phyloP scores from a whole-genome alignment of 1,139 yeast genomes.

The Candida glucosophila region DNA sequence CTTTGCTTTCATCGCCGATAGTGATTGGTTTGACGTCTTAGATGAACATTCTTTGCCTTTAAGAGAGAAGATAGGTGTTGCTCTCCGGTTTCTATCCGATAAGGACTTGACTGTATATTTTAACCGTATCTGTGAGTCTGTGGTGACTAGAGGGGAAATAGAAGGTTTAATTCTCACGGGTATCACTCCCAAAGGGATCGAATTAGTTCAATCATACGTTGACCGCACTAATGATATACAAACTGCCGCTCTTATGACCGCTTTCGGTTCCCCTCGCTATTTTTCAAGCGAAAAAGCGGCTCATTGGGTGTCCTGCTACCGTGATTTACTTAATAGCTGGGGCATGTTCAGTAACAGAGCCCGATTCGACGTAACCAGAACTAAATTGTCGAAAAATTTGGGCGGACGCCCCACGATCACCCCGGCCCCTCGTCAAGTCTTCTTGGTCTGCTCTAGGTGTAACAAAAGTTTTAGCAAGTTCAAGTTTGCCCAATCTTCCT shows the following conservation, averaged over 20 bases:
- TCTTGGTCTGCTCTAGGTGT: conserved; percentile 73
- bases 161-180: conserved; percentile 92
- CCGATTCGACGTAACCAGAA: conserved; percentile 71
- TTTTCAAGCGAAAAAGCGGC: conserved; percentile 63
- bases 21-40: conserved; percentile 93
- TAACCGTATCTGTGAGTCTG: conserved; percentile 61
- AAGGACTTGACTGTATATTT: conserved; percentile 63
- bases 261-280: conserved; percentile 79
- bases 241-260: conserved; percentile 75
- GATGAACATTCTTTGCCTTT: conserved; percentile 86
- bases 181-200: conserved; percentile 73
- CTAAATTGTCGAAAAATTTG: conserved; percentile 50
- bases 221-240: conserved; percentile 89
- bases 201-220: conserved; percentile 77
- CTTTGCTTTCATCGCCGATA: conserved; percentile 89
- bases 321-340: conserved; percentile 80
- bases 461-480: conserved; percentile 54
- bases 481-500: conserved; percentile 7
- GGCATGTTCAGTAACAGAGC: conserved; percentile 71
- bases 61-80: conserved; percentile 84
- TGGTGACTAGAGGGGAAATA: conserved; percentile 69
- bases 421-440: conserved; percentile 66
- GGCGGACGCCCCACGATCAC: conserved; percentile 40
- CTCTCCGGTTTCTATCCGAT: conserved; percentile 76
- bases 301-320: conserved; percentile 70